Evolutionary conservation across 2,329 filamentous ascomycete genomes (phyloP), one percentile per base, ranked within the genome.

Genomic region (Geosmithia flava): DNA sequence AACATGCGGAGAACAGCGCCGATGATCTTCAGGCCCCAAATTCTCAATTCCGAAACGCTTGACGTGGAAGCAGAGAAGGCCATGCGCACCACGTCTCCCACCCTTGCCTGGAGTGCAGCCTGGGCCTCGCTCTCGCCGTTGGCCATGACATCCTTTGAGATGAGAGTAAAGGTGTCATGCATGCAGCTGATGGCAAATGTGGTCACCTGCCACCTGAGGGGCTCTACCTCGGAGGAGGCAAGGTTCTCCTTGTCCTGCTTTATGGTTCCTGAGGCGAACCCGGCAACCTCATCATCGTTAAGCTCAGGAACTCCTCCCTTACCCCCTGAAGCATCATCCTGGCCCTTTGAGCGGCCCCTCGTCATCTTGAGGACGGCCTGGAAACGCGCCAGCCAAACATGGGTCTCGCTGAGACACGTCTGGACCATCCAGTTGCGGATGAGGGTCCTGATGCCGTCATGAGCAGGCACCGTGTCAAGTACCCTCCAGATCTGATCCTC

Each of bases 11-110:
- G 71, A 10, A 97, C 81, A 49, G 90, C 87, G 51, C 95, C 90
- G 48, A 98, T 89, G 48, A 98, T 95, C 62, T 90, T 90, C 53
- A 98, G 68, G 23, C 93, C 93, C 72, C 89, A 88, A 40, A 98
- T 83, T 23, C 93, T 79, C 50, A 98, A 75, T 58, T 95, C 86
- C 20, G 95, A 78, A 1, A 98, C 90, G 54, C 86, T 87, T 2
- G 91, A 91, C 1, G 93, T 98, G 1, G 91, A 97, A 0, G 93
- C 93, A 11, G 93, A 96, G 64, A 98, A 98, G 0, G 93, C 91
- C 75, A 97, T 95, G 46, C 89, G 83, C 50, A 98, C 88, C 20
- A 98, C 87, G 62, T 98, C 93, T 3, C 87, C 90, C 49, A 98
- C 80, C 58, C 81, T 84, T 51, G 79, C 77, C 63, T 98, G 90